Evolutionary conservation across 148 eudicot species (phyloP), one percentile per base, ranked within the genome.

Genomic region (Vaccinium vitisidaea): DNA sequence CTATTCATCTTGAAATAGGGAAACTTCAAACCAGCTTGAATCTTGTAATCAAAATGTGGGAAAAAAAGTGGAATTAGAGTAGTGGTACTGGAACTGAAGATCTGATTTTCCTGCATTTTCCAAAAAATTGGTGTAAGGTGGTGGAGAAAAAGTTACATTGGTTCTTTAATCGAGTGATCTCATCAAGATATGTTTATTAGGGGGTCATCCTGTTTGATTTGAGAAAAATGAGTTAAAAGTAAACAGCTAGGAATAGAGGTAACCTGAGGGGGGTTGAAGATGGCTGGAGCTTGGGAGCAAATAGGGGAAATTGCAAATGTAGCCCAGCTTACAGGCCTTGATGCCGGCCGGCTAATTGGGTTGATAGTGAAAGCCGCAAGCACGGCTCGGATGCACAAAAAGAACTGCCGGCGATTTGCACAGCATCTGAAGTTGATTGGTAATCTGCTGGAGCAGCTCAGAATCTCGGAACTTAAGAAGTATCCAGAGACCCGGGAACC

Each of bases 401-500:
- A 91, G 86, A 95, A 95, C 76, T 97, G 99, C 87, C 89, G 91
- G 93, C 93, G 94, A 54, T 97, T 97, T 18, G 98, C 99, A 1
- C 91, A 84, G 86, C 99, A 97, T 83, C 75, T 97, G 88, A 97
- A 95, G 92, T 84, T 97, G 86, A 94, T 97, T 55, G 99, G 99
- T 32, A 92, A 93, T 58, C 88, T 97, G 82, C 84, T 97, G 69
- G 94, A 94, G 88, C 94, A 91, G 84, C 92, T 97, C 27, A 94
- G 87, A 89, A 93, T 97, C 63, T 85, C 98, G 1, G 98, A 97
- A 91, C 93, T 97, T 49, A 93, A 92, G 88, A 92, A 59, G 89
- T 95, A 94, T 84, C 98, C 96, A 4, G 99, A 94, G 82, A 95
- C 99, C 21, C 86, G 99, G 49, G 99, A 97, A 87, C 99, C 99